Evolutionary conservation across 306 rosid genomes (phyloP), one percentile per base, ranked within the genome.

Genomic region (Gastrolobium bilobum): DNA sequence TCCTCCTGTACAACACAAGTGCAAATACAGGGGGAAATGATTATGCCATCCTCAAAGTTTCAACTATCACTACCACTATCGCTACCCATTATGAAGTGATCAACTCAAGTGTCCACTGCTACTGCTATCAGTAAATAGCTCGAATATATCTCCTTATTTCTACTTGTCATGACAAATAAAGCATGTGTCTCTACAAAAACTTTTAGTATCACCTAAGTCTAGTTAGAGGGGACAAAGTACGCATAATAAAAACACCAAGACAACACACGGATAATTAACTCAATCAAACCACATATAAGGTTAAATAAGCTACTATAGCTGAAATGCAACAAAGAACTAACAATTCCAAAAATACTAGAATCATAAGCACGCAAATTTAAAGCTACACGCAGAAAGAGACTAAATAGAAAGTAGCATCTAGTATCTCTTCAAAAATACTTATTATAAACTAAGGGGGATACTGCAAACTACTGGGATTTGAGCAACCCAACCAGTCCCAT

Each of bases 1-100:
- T 86, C 94, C 93, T 94, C 99, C 98, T 93, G 99, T 95, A 89
- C 97, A 95, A 90, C 99, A 96, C 98, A 96, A 96, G 98, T 94
- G 93, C 97, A 96, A 96, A 96, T 96, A 91, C 94, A 96, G 98
- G 99, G 90, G 96, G 94, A 89, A 95, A 91, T 91, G 97, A 89
- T 93, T 96, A 96, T 96, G 92, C 97, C 98, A 96, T 85, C 85
- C 80, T 93, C 92, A 93, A 93, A 93, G 90, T 88, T 87, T 90
- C 89, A 81, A 96, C 94, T 91, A 90, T 90, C 91, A 91, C 93
- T 95, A 93, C 84, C 86, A 93, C 86, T 95, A 94, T 68, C 83
- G 87, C 97, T 91, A 94, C 88, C 89, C 94, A 89, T 81, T 78
- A 91, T 81, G 87, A 86, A 79, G 90, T 88, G 88, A 91, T 83